A percentile compares a stretch with the other conserved stretches of the same genome.
Conservation (phyloP, 202 grass and related monocot genomes). For the Tripidium arundinaceum region DNA sequence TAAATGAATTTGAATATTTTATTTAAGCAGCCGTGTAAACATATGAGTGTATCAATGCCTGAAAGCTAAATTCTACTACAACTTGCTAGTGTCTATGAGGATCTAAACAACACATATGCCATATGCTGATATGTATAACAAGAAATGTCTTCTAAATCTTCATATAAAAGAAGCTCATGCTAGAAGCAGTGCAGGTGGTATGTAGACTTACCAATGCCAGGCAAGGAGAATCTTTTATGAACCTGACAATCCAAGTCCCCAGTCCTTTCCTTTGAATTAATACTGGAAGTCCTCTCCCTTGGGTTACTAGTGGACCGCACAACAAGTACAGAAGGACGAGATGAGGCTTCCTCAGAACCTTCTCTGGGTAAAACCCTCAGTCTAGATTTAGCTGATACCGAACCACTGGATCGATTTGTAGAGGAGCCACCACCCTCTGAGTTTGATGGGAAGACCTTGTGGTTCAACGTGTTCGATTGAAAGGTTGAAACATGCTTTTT, state of each 20-base stretch:
- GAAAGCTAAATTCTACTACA: not conserved
- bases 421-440: constrained; percentile 56
- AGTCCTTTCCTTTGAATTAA: constrained; percentile 72
- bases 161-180: not conserved
- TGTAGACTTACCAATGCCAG: constrained; percentile 45
- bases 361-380: constrained; percentile 50
- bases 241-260: constrained; percentile 37
- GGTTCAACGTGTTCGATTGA: constrained; percentile 43
- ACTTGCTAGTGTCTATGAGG: not conserved
- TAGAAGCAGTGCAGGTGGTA: not conserved
- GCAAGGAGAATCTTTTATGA: constrained; percentile 71
- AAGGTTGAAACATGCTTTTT: constrained; percentile 48
- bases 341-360: constrained; percentile 50
- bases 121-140: not conserved
- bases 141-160: not conserved
- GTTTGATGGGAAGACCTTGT: constrained; percentile 40
- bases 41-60: not conserved
- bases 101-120: not conserved
- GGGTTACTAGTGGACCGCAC: constrained; percentile 59
- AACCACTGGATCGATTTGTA: constrained; percentile 37
- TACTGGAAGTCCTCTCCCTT: constrained; percentile 59
- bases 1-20: not conserved
- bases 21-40: not conserved
- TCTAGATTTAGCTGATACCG: constrained; percentile 51
- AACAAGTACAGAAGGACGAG: constrained; percentile 46